These are phyloP conservation scores for Asterionellopsis glacialis DNA, from an alignment of 108 stramenopile genomes.

Conservation along the genomic window DNA sequence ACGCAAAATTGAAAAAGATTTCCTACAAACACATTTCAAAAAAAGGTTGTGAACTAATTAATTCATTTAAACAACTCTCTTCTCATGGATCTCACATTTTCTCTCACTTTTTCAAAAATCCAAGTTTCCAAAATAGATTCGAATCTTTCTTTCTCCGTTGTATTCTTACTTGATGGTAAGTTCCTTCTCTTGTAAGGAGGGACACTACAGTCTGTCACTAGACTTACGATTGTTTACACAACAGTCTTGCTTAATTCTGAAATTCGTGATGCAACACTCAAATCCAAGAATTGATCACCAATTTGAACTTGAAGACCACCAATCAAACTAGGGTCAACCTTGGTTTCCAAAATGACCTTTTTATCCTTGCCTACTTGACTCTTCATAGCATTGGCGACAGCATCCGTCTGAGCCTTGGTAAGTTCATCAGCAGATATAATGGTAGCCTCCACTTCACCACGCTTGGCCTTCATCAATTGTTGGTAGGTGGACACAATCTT, in stretches of 20 bases:
- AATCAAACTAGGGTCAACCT: slow-evolving; percentile 87
- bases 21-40: no score
- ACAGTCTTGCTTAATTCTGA: slow-evolving; percentile 74
- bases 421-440: slow-evolving; percentile 85
- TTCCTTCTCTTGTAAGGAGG: no score
- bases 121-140: no score
- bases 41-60: no score
- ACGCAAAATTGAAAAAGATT: no score
- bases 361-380: slow-evolving; percentile 62
- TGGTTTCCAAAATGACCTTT: slow-evolving; percentile 71
- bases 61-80: no score
- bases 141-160: no score
- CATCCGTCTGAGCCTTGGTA: slow-evolving; percentile 54
- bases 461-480: slow-evolving; percentile 91
- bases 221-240: slow-evolving; percentile 49
- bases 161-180: no score
- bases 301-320: slow-evolving; percentile 96
- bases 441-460: slow-evolving; percentile 91
- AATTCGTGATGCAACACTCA: slow-evolving; percentile 87
- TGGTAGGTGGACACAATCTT: slow-evolving; percentile 73
- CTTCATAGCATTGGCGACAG: slow-evolving; percentile 82
- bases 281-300: slow-evolving; percentile 97
- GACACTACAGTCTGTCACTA: no score
- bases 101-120: no score
- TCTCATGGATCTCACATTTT: no score